Conservation (phyloP, 306 rosid species). For the Rubus idaeus region DNA sequence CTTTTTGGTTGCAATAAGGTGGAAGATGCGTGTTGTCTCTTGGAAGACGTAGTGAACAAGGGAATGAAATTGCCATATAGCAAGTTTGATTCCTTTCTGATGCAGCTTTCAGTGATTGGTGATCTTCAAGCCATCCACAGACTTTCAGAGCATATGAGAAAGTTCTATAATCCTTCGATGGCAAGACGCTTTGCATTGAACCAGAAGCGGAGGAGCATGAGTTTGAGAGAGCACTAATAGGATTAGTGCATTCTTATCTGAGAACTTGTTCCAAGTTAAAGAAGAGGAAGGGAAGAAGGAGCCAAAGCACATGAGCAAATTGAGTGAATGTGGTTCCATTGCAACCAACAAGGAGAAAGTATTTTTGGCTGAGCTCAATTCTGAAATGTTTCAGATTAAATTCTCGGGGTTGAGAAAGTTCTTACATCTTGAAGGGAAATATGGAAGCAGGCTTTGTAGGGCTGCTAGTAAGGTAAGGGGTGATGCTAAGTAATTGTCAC, state of each 20-base stretch:
- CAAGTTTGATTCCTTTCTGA: constrained; percentile 65
- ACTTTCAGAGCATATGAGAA: constrained; percentile 84
- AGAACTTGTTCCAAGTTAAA: background rate
- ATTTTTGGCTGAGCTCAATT: background rate
- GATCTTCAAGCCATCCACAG: constrained; percentile 72
- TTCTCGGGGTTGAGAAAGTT: background rate
- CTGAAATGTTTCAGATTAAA: background rate
- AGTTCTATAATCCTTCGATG: constrained; percentile 82
- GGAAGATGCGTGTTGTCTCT: constrained; percentile 66
- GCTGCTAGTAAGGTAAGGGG: background rate
- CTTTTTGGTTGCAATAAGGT: constrained; percentile 57
- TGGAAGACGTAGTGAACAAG: constrained; percentile 69
- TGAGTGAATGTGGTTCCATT: background rate
- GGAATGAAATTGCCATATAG: constrained; percentile 72
- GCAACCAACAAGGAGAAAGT: background rate
- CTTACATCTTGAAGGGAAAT: background rate
- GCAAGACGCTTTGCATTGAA: constrained; percentile 72
- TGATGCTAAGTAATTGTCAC: background rate
- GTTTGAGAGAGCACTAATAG: constrained; percentile 59
- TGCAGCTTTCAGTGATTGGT: constrained; percentile 70
- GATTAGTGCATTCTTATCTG: background rate
- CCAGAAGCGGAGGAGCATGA: constrained; percentile 68
- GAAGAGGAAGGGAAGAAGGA: background rate
- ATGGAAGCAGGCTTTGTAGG: background rate
- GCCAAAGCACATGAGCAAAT: background rate